Percentiles rank a stretch among this genome's conserved stretches.
Conservation (phyloP, 2,329 filamentous ascomycete species). For the Fusarium sp. region DNA sequence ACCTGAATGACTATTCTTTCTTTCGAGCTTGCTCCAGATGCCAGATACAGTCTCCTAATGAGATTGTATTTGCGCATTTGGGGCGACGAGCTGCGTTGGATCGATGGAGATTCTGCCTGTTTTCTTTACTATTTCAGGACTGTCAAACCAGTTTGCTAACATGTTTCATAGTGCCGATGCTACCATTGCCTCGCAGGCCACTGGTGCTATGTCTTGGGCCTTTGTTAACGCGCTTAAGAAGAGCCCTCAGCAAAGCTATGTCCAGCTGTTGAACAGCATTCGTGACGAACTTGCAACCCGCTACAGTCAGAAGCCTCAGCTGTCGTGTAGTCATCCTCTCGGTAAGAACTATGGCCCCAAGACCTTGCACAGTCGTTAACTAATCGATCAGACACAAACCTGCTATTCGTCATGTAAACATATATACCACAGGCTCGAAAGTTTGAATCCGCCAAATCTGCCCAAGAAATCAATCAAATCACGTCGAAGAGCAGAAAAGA, state of each 20-base stretch:
- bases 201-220: slow-evolving; percentile 98
- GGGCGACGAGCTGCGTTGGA: slow-evolving; percentile 61
- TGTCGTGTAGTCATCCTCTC: slow-evolving; percentile 96
- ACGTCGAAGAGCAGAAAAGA: slow-evolving; percentile 2
- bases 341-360: slow-evolving; percentile 67
- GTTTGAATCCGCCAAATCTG: slow-evolving; percentile 22
- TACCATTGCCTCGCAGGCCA: slow-evolving; percentile 89
- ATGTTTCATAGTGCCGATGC: slow-evolving; percentile 78
- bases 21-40: slow-evolving; percentile 56
- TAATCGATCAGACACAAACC: slow-evolving; percentile 65
- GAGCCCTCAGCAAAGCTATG: slow-evolving; percentile 98
- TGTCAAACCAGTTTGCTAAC: slow-evolving; percentile 28
- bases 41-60: slow-evolving; percentile 48
- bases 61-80: slow-evolving; percentile 56
- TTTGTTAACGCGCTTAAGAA: slow-evolving; percentile 94
- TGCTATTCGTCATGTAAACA: slow-evolving; percentile 71
- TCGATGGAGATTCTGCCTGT: slow-evolving; percentile 6
- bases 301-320: slow-evolving; percentile 94
- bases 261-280: slow-evolving; percentile 95
- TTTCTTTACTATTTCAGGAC: not conserved
- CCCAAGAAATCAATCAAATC: not conserved
- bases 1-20: slow-evolving; percentile 44
- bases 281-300: slow-evolving; percentile 89
- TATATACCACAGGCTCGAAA: slow-evolving; percentile 33
- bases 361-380: slow-evolving; percentile 12